Evolutionary conservation across 2,329 filamentous ascomycete genomes (phyloP), one percentile per base, ranked within the genome.

Genomic region (Clarireedia homoeocarpa): DNA sequence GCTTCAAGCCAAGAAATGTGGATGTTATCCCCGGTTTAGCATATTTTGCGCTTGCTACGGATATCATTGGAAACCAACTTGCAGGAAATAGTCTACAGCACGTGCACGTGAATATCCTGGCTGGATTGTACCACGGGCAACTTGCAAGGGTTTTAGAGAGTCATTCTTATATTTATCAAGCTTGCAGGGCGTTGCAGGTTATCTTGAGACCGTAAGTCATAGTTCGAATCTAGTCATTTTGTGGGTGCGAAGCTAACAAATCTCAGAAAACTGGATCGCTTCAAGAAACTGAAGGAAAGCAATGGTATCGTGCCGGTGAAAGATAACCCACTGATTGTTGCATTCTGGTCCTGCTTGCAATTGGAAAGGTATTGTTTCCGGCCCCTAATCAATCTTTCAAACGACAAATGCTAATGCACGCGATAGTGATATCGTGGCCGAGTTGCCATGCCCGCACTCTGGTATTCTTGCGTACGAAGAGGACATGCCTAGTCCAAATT

Each of bases 301-400:
- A 48, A 55, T 1, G 27, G 26, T 23, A 48, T 40, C 17, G 39
- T 61, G 7, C 46, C 39, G 17, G 55, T 62, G 7, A 69, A 66
- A 47, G 80, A 85, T 64, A 89, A 91, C 66, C 77, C 86, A 56
- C 76, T 86, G 38, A 76, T 86, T 14, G 79, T 95, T 63, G 86
- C 89, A 0, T 96, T 91, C 66, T 97, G 92, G 92, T 94, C 91
- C 6, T 95, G 89, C 68, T 75, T 96, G 60, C 92, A 97, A 67
- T 77, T 97, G 10, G 92, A 97, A 71, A 96, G 86, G 86, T 89
- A 71, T 63, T 71, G 42, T 23, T 42, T n/a, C 34, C 27, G 39
- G 14, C 38, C 24, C n/a, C 3, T 3, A 38, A 20, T 20, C 1
- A 10, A 23, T 15, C 24, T 12, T 23, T 39, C n/a, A 23, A 12